phyloP scores from a whole-genome alignment of 2,329 filamentous ascomycete species.

The Ambrosiella cleistominuta region DNA sequence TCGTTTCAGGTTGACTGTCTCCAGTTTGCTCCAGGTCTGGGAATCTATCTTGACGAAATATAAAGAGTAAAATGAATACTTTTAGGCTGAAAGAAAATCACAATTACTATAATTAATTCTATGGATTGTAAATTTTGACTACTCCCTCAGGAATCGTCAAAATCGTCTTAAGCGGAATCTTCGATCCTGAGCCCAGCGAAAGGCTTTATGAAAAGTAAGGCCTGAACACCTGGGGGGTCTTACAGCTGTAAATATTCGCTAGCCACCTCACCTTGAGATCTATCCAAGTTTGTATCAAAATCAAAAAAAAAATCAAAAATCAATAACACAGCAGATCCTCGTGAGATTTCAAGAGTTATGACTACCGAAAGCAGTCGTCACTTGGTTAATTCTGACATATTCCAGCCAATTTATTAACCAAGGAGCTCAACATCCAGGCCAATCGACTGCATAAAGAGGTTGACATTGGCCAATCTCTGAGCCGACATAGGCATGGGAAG shows the following conservation, averaged over 20 bases:
- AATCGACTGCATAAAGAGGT: conserved; percentile 96
- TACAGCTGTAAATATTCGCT: conserved; percentile 12
- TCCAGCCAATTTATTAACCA: conserved; percentile 8
- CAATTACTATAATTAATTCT: no score
- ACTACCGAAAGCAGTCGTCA: not conserved
- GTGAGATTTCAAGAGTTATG: not conserved
- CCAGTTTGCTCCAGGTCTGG: no score
- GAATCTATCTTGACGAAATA: no score
- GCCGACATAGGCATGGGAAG: conserved; percentile 72
- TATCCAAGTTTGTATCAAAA: conserved; percentile 1
- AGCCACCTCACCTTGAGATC: not conserved
- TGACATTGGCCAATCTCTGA: conserved; percentile 76
- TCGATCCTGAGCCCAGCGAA: not conserved
- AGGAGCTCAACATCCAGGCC: conserved; percentile 83
- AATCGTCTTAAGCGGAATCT: not conserved
- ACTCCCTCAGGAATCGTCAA: no score
- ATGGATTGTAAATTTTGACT: no score
- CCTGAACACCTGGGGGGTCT: conserved; percentile 8
- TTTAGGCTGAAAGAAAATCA: no score
- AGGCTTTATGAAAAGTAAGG: conserved; percentile 13
- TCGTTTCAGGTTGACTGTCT: no score
- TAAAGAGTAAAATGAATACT: no score
- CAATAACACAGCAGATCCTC: conserved; percentile 1
- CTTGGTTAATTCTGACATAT: not conserved
- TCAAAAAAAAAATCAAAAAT: conserved; percentile 6